Percentiles rank a stretch among this genome's conserved stretches.
These are phyloP conservation scores for Ascochyta clinopodiicola DNA, from an alignment of 2,329 filamentous ascomycete genomes.

Conservation along the genomic window DNA sequence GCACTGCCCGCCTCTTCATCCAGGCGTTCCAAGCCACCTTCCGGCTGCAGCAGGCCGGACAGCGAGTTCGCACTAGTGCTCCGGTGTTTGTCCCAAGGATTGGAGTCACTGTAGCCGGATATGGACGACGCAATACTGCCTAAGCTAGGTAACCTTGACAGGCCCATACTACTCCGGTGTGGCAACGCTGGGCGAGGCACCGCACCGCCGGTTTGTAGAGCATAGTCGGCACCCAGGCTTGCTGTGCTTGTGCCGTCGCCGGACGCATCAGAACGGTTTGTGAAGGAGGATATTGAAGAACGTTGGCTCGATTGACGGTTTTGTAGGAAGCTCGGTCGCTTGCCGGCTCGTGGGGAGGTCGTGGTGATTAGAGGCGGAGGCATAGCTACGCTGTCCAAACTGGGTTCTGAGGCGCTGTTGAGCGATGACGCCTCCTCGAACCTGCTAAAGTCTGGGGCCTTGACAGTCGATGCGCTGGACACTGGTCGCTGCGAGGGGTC, in stretches of 20 bases:
- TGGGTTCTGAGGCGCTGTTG: slow-evolving; percentile 38
- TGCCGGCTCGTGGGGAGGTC: slow-evolving; percentile 39
- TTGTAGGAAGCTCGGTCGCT: slow-evolving; percentile 62
- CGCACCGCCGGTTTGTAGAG: slow-evolving; percentile 81
- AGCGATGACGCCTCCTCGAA: slow-evolving; percentile 40
- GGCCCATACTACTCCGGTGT: slow-evolving; percentile 58
- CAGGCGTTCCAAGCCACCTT: slow-evolving; percentile 62
- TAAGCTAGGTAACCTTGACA: slow-evolving; percentile 82
- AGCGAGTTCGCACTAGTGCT: slow-evolving; percentile 48
- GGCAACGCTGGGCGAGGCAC: slow-evolving; percentile 56
- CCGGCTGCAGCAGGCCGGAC: slow-evolving; percentile 43
- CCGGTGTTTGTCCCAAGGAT: slow-evolving; percentile 52
- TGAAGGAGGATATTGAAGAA: slow-evolving; percentile 64
- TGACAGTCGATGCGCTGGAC: slow-evolving; percentile 50
- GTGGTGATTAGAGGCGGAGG: slow-evolving; percentile 26
- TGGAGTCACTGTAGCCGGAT: slow-evolving; percentile 59
- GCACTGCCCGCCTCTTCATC: slow-evolving; percentile 63
- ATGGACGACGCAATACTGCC: slow-evolving; percentile 86
- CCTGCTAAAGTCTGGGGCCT: slow-evolving; percentile 44
- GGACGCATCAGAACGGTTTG: slow-evolving; percentile 60
- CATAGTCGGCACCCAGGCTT: slow-evolving; percentile 79
- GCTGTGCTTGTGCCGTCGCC: slow-evolving; percentile 74
- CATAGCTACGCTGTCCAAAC: slow-evolving; percentile 35
- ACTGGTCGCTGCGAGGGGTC: slow-evolving; percentile 41
- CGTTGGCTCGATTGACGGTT: slow-evolving; percentile 64